Conservation (phyloP, 2,329 filamentous ascomycete species). For the Aspergillus latus region DNA sequence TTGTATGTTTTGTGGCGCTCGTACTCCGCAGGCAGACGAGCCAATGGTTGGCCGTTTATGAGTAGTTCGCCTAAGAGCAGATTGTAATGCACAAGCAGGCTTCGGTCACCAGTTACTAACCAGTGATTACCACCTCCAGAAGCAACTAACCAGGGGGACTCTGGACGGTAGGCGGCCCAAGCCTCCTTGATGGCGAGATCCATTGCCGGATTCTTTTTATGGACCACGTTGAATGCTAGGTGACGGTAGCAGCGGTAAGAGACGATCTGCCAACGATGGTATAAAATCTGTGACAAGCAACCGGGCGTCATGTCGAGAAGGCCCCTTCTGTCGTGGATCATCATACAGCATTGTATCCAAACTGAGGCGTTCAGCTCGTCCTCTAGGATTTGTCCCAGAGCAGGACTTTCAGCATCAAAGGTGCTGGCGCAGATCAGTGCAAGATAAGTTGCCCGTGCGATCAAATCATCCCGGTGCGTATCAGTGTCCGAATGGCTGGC, state of each 20-base stretch:
- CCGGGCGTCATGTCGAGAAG: constrained; percentile 8
- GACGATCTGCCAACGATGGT: constrained; percentile 26
- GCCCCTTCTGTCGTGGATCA: constrained; percentile 35
- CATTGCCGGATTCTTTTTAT: constrained; percentile 12
- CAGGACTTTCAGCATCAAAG: constrained; percentile 44
- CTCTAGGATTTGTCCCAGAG: constrained; percentile 31
- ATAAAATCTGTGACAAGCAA: constrained; percentile 20
- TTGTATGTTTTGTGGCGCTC: constrained; percentile 24
- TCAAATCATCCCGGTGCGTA: constrained; percentile 30
- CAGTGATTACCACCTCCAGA: constrained; percentile 3
- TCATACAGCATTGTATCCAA: constrained; percentile 41
- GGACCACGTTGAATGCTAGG: constrained; percentile 12
- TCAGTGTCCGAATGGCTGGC: constrained; percentile 21
- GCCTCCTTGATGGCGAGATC: constrained; percentile 17
- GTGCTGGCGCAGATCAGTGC: constrained; percentile 47
- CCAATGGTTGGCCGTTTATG: constrained; percentile 32
- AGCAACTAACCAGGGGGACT: constrained; percentile 11
- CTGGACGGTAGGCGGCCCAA: constrained; percentile 21
- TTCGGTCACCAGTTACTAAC: constrained; percentile 8
- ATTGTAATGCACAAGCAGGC: constrained; percentile 30
- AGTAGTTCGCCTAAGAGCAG: constrained; percentile 35
- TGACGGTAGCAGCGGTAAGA: constrained; percentile 17
- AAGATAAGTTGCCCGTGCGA: constrained; percentile 38
- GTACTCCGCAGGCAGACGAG: constrained; percentile 30
- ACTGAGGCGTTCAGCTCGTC: constrained; percentile 28